Base-by-base conservation (phyloP, 495 filamentous ascomycete species). In the Penicillium waksmanii region DNA sequence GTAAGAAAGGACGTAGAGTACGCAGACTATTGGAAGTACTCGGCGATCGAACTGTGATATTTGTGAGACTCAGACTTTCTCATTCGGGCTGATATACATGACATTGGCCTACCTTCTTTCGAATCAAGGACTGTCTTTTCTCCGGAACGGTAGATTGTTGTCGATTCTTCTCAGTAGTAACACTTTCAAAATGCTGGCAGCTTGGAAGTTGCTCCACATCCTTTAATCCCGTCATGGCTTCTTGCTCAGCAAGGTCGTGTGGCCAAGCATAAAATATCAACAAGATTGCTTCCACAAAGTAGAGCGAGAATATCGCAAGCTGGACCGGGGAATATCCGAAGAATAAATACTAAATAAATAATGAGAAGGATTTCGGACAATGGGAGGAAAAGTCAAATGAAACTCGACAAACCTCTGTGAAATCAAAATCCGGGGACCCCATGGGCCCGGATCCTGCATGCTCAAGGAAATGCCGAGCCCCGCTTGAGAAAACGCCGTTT, bases 1-100 rank as follows among this genome's bases (percentile, higher is more conserved):
- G 19, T 72, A 72, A 2, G 69, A 72, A 10, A 72, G 53, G 18
- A 72, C 51, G 33, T 70, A 72, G 9, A 72, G 63, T 38, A 61
- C 61, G 21, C 67, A 72, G 8, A 72, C 66, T 46, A 72, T 62
- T 4, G 69, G 69, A 8, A 72, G 55, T 12, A 72, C 64, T 3
- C 61, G 60, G 8, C 61, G 58, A 43, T 72, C 69, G 51, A 69
- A 72, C 69, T 65, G 15, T 5, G 18, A 31, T 7, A 31, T 31
- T 9, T 31, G n/a, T 19, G 25, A n/a, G 34, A 27, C 13, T 36
- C 13, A 5, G 49, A 52, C 3, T 10, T 46, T 17, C n/a, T 19
- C 42, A 18, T 36, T 5, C 9, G 5, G 13, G 12, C n/a, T 31
- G 13, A 15, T 10, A 12, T 36, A 2, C 27, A 38, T 52, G 31